Evolutionary conservation across 148 eudicot genomes (phyloP), one percentile per base, ranked within the genome.

Genomic region (Fagopyrum homotropicum): DNA sequence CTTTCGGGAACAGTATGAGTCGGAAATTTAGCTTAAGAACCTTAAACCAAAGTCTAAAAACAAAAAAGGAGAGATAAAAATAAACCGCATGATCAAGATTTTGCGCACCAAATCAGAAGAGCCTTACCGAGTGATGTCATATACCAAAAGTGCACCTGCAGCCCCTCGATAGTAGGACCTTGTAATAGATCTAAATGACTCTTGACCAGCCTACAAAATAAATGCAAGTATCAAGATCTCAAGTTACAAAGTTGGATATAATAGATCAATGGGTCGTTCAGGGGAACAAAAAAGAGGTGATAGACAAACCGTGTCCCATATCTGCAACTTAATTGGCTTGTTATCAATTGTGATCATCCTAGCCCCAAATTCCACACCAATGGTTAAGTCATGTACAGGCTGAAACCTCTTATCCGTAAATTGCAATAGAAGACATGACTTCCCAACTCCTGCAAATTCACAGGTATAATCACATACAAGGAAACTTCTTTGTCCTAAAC

Each of bases 291-390:
- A 49, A 4, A 14, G 52, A 5, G 29, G 55, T 1, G 10, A 3
- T 29, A 75, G 26, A 76, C 82, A 47, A 22, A 81, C 84, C 78
- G 83, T 81, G 76, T 84, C 86, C 86, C 86, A 84, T 60, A 84
- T 84, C 55, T 84, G 86, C 76, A 84, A 56, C 78, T 84, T 84
- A 55, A 84, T 77, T n/a, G 86, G 84, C 75, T 81, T 81, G 78
- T 81, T 81, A 70, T 81, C 86, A 45, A 84, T 81, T 45, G 86
- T 81, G 60, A 84, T 81, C 86, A 84, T 84, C 68, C 86, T 78
- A 68, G 86, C 86, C 64, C 86, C 86, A 43, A 84, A 84, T 64
- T 84, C 86, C 47, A 84, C 86, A 78, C 86, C 86, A 54, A 84
- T 84, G 49, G 86, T 84, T 48, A 84, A 69, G 74, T 84, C 84